Evolutionary conservation across 345 rosid genomes (phyloP).

Genomic region (Linum tenue): DNA sequence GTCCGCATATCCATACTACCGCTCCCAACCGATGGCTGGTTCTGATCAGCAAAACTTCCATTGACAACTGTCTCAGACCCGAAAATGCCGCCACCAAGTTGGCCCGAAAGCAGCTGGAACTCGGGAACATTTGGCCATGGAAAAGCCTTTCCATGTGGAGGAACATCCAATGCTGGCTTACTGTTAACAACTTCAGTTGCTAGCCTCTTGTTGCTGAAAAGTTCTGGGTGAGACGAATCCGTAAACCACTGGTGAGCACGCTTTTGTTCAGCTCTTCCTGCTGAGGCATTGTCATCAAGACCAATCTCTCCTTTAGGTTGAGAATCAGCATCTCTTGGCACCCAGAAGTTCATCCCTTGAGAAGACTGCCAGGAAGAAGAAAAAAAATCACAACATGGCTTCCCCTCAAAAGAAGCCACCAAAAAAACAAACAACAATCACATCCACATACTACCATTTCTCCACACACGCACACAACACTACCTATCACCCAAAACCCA

Average conservation of each 20-base stretch:
- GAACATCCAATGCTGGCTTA: conserved; percentile 18
- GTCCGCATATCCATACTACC: conserved; percentile 35
- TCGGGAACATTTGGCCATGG: conserved; percentile 28
- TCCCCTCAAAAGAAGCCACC: background rate
- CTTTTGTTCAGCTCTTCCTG: conserved; percentile 37
- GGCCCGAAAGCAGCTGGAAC: conserved; percentile 37
- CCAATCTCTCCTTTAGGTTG: conserved; percentile 36
- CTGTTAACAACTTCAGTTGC: conserved; percentile 30
- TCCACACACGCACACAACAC: background rate
- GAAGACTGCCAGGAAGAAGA: conserved; percentile 30
- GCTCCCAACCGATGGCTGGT: conserved; percentile 22
- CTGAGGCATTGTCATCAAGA: conserved; percentile 26
- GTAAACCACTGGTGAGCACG: conserved; percentile 45
- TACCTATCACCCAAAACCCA: background rate
- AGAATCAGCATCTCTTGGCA: conserved; percentile 32
- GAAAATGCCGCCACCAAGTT: conserved; percentile 33
- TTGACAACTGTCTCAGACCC: conserved; percentile 31
- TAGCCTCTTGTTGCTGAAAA: conserved; percentile 47
- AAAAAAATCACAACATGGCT: conserved; percentile 7
- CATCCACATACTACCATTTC: background rate
- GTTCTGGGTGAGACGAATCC: conserved; percentile 33
- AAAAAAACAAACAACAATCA: conserved; percentile 4
- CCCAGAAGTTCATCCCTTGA: conserved; percentile 35
- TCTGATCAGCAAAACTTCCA: conserved; percentile 33
- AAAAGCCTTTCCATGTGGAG: conserved; percentile 9